Evolutionary conservation across 305 asterid genomes (phyloP).

Genomic region (Rubia peregrina): DNA sequence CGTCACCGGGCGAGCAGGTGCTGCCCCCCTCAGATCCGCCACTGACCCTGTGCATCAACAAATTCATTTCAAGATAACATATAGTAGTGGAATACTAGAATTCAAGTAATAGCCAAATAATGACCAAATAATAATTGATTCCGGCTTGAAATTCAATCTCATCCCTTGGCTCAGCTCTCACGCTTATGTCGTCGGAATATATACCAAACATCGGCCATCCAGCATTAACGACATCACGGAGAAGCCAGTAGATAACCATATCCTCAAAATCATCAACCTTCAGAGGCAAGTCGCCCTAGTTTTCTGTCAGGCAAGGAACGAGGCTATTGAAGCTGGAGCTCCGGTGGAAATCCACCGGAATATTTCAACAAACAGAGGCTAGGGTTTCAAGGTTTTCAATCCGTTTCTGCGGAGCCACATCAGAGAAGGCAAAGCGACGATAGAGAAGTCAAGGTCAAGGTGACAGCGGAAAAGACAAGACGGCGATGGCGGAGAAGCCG

Average conservation of each 20-base stretch:
- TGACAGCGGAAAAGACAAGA: no score
- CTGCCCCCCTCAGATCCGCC: no score
- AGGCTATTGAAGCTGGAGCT: constrained; percentile 61
- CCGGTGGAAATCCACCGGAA: constrained; percentile 37
- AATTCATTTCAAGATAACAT: no score
- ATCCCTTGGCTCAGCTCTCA: constrained; percentile 23
- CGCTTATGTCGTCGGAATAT: constrained; percentile 8
- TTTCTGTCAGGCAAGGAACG: constrained; percentile 59
- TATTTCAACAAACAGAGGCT: constrained; percentile 6
- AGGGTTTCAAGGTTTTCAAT: no score
- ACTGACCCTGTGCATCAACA: no score
- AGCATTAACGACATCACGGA: constrained; percentile 67
- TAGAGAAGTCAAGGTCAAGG: no score
- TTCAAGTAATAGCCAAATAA: no score
- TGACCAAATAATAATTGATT: not conserved
- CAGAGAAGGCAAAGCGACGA: no score
- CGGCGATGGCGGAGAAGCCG: no score
- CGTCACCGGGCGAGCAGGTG: no score
- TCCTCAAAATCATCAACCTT: constrained; percentile 80
- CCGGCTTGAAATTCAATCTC: constrained; percentile 30
- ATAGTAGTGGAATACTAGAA: no score
- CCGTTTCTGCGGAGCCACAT: no score
- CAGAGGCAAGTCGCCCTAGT: constrained; percentile 86
- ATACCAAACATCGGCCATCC: constrained; percentile 72
- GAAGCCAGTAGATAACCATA: constrained; percentile 70